Evolutionary conservation across 2,329 filamentous ascomycete genomes (phyloP), one percentile per base, ranked within the genome.

Genomic region (Podosphaera aphanis): DNA sequence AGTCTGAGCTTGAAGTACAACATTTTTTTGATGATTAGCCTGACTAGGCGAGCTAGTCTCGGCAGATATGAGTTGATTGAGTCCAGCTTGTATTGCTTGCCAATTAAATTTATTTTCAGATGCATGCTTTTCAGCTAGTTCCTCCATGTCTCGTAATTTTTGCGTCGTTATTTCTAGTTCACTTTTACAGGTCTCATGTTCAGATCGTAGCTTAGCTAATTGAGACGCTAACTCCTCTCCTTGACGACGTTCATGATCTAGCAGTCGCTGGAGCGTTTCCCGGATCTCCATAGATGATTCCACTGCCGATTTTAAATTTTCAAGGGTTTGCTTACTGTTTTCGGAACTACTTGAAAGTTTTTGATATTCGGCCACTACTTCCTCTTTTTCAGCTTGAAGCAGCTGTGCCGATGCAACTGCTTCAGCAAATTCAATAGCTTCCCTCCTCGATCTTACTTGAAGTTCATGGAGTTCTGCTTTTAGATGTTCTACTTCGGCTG

Each of bases 81-180:
- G 69, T 3, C 90, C 88, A 43, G 77, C 71, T 40, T 95, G 65
- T 29, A 98, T 77, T 19, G 82, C 86, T 53, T 81, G 69, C 20
- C 83, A 82, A 58, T 95, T 88, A 15, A 81, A 80, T 47, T 78
- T 73, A 5, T 90, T 88, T 64, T 98, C 92, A 52, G 77, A 75
- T 4, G 86, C 83, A 60, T 93, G 79, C 53, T 79, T 84, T 56
- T 92, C 82, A 1, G 83, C 82, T 39, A 95, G 64, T 56, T 93
- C 84, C 62, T 98, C 85, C 0, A 83, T 77, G 60, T 94, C 86
- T 36, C 73, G 76, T 43, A 98, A 64, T 44, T 82, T 77, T 53
- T 84, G 76, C 1, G 73, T 78, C 0, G 76, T 70, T 18, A 71
- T 71, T 39, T 85, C 83, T 2, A 95, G 68, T 58, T 98, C 88